A percentile compares a stretch with the other conserved stretches of the same genome.
Evolutionary conservation across 805 yeast species (phyloP).

Genomic region (Candida tibetensis): DNA sequence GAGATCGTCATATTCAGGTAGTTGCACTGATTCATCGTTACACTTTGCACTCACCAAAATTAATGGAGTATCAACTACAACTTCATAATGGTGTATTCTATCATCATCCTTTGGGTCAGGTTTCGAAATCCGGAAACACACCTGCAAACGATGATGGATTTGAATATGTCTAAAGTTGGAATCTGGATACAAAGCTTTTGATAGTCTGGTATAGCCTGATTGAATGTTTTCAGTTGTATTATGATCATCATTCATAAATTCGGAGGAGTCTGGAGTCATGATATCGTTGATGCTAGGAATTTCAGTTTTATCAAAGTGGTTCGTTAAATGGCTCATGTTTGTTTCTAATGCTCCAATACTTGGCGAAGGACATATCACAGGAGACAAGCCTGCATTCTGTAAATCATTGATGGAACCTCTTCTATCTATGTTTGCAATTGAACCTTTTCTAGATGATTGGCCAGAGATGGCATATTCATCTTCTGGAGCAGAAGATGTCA

Average conservation of each 20-base stretch:
- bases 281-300: slow-evolving; percentile 11
- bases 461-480: slow-evolving; percentile 4
- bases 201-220: slow-evolving; percentile 33
- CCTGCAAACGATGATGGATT: slow-evolving; percentile 65
- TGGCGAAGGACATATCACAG: slow-evolving; percentile 23
- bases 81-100: slow-evolving; percentile 72
- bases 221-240: slow-evolving; percentile 25
- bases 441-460: slow-evolving; percentile 1
- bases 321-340: slow-evolving; percentile 25
- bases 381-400: slow-evolving; percentile 6
- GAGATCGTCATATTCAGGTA: slow-evolving; percentile 39
- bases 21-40: slow-evolving; percentile 37
- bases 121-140: slow-evolving; percentile 65
- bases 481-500: slow-evolving; percentile 17
- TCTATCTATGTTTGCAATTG: not conserved
- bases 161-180: slow-evolving; percentile 60
- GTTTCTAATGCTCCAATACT: slow-evolving; percentile 41
- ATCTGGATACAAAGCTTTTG: slow-evolving; percentile 57
- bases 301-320: not conserved
- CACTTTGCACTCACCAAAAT: slow-evolving; percentile 43
- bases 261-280: slow-evolving; percentile 29
- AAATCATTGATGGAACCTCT: not conserved
- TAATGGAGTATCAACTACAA: slow-evolving; percentile 75
- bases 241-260: slow-evolving; percentile 28
- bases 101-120: slow-evolving; percentile 46